Conservation (phyloP, 768 basidiomycete species). For the Lactarius hengduanensis region DNA sequence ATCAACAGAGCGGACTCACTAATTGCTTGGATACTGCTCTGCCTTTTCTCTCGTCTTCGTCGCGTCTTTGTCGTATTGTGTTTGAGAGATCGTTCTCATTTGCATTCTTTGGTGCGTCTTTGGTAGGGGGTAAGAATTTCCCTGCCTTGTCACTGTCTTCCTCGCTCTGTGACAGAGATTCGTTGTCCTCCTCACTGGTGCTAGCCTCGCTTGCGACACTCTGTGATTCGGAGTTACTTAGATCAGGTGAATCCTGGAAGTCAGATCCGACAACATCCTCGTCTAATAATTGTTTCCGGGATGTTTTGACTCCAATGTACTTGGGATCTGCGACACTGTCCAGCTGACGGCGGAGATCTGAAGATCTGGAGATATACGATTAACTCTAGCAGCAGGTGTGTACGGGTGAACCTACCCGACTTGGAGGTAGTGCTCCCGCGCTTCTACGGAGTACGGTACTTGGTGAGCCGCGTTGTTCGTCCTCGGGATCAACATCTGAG, state of each 20-base stretch:
- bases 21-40: constrained; percentile 80
- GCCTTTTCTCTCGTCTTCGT: constrained; percentile 78
- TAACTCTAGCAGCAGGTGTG: neutral
- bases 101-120: constrained; percentile 16
- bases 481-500: constrained; percentile 44
- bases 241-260: constrained; percentile 32
- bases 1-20: constrained; percentile 44
- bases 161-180: constrained; percentile 24
- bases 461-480: constrained; percentile 39
- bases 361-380: constrained; percentile 48
- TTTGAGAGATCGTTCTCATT: constrained; percentile 48
- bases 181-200: constrained; percentile 29
- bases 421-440: constrained; percentile 78
- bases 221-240: constrained; percentile 28
- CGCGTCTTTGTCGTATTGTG: constrained; percentile 55
- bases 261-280: constrained; percentile 35
- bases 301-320: constrained; percentile 68
- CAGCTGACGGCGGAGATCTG: constrained; percentile 61
- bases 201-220: constrained; percentile 11
- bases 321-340: constrained; percentile 72
- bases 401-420: constrained; percentile 60
- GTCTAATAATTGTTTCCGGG: constrained; percentile 56
- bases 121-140: constrained; percentile 15
- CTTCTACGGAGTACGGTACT: constrained; percentile 31
- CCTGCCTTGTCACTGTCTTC: constrained; percentile 31